These are phyloP conservation scores for Penicillium sp. DNA, from an alignment of 2,329 filamentous ascomycete genomes.

Conservation along the genomic window DNA sequence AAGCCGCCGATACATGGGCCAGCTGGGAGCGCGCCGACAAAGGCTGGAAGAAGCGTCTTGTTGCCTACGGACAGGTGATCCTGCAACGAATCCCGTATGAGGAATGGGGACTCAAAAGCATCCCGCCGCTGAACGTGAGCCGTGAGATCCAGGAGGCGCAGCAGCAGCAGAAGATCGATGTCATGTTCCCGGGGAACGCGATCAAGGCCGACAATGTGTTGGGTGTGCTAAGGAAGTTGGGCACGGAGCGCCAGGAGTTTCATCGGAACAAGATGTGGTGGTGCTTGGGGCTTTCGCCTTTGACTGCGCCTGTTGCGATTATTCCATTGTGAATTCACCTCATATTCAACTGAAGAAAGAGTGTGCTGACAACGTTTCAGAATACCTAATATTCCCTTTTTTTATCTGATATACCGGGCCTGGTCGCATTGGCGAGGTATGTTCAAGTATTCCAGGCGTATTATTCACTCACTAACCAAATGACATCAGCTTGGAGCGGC, in stretches of 20 bases:
- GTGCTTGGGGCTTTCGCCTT: conserved; percentile 77
- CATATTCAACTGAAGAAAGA: background rate
- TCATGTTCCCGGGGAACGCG: conserved; percentile 67
- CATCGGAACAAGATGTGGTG: conserved; percentile 75
- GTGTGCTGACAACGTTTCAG: conserved; percentile 40
- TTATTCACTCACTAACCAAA: conserved; percentile 14
- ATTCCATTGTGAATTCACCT: conserved; percentile 64
- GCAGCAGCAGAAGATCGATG: conserved; percentile 62
- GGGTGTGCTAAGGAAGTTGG: conserved; percentile 64
- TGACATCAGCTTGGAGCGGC: conserved; percentile 63
- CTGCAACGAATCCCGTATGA: conserved; percentile 88
- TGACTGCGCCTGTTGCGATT: conserved; percentile 76
- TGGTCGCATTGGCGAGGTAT: conserved; percentile 80
- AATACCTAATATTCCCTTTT: conserved; percentile 91
- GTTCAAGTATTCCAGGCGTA: conserved; percentile 19
- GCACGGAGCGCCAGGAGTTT: conserved; percentile 73
- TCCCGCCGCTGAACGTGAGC: conserved; percentile 72
- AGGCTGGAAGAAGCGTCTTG: conserved; percentile 85
- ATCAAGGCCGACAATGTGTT: conserved; percentile 62
- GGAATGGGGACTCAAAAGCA: conserved; percentile 96
- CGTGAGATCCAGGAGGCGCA: conserved; percentile 61
- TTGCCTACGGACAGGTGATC: conserved; percentile 78
- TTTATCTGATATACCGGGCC: conserved; percentile 84
- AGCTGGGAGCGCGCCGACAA: conserved; percentile 79
- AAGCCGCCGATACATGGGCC: conserved; percentile 74